A percentile compares a stretch with the other conserved stretches of the same genome.
Conservation (phyloP, 2,329 filamentous ascomycete genomes). For the Seiridium cupressi region DNA sequence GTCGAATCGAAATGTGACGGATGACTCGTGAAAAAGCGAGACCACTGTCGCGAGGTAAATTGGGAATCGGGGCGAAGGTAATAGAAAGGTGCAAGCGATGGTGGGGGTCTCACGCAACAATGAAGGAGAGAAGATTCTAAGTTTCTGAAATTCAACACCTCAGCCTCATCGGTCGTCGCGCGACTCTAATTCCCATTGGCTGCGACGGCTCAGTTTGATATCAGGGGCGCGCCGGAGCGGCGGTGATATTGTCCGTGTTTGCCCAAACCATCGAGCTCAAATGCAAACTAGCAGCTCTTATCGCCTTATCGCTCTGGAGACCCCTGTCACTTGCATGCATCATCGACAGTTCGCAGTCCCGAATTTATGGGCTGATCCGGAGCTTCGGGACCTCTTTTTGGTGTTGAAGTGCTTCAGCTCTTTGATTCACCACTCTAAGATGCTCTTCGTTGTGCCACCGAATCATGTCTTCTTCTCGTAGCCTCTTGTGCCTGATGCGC, state of each 20-base stretch:
- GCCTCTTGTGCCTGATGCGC: slow-evolving; percentile 19
- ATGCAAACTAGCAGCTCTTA: background rate
- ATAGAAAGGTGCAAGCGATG: too few relatives aligned
- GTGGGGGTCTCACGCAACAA: too few relatives aligned
- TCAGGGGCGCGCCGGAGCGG: background rate
- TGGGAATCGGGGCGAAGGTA: too few relatives aligned
- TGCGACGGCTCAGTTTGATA: background rate
- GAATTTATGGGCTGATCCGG: background rate
- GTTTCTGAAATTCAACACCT: background rate
- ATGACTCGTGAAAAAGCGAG: too few relatives aligned
- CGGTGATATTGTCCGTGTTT: background rate
- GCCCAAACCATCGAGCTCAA: too few relatives aligned
- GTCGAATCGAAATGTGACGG: too few relatives aligned
- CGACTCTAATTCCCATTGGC: background rate
- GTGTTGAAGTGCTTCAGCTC: background rate
- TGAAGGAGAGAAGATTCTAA: too few relatives aligned
- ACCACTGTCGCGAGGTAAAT: too few relatives aligned
- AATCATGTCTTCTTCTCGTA: slow-evolving; percentile 9
- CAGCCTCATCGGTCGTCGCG: slow-evolving; percentile 2
- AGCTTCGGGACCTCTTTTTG: background rate
- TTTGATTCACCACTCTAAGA: too few relatives aligned
- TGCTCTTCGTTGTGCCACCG: too few relatives aligned
- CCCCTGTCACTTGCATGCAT: background rate
- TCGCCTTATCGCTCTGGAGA: background rate
- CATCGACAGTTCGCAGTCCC: background rate